phyloP scores from a whole-genome alignment of 2,329 filamentous ascomycete species.

The Alternaria ventricosa region DNA sequence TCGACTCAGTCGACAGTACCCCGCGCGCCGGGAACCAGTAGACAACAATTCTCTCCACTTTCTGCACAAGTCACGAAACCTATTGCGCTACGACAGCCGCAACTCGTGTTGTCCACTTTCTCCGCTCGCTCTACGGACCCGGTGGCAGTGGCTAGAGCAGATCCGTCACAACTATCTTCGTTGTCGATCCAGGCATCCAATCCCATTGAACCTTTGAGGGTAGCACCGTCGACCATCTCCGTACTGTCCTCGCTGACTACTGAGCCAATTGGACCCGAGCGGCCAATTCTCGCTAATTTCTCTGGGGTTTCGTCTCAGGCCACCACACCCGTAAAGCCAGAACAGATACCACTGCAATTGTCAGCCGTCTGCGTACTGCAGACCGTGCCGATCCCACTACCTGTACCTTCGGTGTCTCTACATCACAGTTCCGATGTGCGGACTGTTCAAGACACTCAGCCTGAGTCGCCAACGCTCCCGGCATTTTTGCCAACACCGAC shows the following conservation, averaged over 20 bases:
- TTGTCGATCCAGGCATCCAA: constrained; percentile 33
- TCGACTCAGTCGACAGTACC: constrained; percentile 30
- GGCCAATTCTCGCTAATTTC: constrained; percentile 17
- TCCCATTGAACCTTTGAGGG: constrained; percentile 23
- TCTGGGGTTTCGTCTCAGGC: constrained; percentile 29
- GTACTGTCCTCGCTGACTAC: constrained; percentile 24
- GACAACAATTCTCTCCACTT: constrained; percentile 21
- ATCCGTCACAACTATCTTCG: constrained; percentile 23
- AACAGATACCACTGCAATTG: constrained; percentile 21
- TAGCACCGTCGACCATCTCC: constrained; percentile 24
- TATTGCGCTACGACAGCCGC: constrained; percentile 16
- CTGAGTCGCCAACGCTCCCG: constrained; percentile 45
- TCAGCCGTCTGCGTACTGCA: constrained; percentile 36
- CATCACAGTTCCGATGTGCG: constrained; percentile 37
- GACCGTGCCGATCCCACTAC: constrained; percentile 36
- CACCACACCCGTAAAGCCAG: constrained; percentile 36
- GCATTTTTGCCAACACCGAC: constrained; percentile 39
- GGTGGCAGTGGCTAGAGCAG: constrained; percentile 13
- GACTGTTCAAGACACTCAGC: constrained; percentile 40
- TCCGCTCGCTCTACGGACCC: constrained; percentile 36
- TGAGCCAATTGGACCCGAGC: constrained; percentile 26
- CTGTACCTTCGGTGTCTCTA: constrained; percentile 4
- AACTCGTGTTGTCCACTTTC: constrained; percentile 30
- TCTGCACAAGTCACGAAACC: constrained; percentile 28
- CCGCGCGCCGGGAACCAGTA: constrained; percentile 6